Percentiles rank a stretch among this genome's conserved stretches.
These are phyloP conservation scores for Verticillium longisporum DNA, from an alignment of 2,329 filamentous ascomycete genomes.

Conservation along the genomic window DNA sequence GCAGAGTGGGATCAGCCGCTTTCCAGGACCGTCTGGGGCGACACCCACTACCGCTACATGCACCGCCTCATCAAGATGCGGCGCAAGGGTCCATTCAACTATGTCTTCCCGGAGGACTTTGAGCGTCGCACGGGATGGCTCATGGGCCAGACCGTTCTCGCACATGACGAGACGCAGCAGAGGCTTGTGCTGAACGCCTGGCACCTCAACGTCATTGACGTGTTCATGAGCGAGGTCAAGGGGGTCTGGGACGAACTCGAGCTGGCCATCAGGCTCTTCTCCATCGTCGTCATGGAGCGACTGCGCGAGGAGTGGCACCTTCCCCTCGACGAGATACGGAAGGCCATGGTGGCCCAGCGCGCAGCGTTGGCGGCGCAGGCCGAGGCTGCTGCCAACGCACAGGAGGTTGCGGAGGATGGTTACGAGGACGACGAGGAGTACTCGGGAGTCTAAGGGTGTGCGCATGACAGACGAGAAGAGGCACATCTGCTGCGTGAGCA, in stretches of 20 bases:
- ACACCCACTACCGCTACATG: slow-evolving; percentile 46
- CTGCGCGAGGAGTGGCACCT: slow-evolving; percentile 18
- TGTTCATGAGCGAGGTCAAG: slow-evolving; percentile 39
- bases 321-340: background rate
- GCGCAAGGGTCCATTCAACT: slow-evolving; percentile 29
- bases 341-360: background rate
- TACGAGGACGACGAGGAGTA: background rate
- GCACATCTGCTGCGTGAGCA: background rate
- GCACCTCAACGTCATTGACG: slow-evolving; percentile 53
- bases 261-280: slow-evolving; percentile 47
- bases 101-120: slow-evolving; percentile 20
- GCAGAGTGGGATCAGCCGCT: slow-evolving; percentile 13
- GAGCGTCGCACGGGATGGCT: slow-evolving; percentile 24
- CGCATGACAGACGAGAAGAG: background rate
- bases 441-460: background rate
- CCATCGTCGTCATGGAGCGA: slow-evolving; percentile 44
- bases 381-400: background rate
- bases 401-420: background rate
- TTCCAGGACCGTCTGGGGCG: slow-evolving; percentile 39
- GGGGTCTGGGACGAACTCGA: slow-evolving; percentile 40
- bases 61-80: slow-evolving; percentile 45
- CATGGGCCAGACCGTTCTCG: slow-evolving; percentile 40
- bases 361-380: background rate
- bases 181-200: slow-evolving; percentile 43
- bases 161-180: slow-evolving; percentile 29